Percentiles rank a stretch among this genome's conserved stretches.
Conservation (phyloP, 192 early-diverging fungal species). For the Podochytrium sp. region DNA sequence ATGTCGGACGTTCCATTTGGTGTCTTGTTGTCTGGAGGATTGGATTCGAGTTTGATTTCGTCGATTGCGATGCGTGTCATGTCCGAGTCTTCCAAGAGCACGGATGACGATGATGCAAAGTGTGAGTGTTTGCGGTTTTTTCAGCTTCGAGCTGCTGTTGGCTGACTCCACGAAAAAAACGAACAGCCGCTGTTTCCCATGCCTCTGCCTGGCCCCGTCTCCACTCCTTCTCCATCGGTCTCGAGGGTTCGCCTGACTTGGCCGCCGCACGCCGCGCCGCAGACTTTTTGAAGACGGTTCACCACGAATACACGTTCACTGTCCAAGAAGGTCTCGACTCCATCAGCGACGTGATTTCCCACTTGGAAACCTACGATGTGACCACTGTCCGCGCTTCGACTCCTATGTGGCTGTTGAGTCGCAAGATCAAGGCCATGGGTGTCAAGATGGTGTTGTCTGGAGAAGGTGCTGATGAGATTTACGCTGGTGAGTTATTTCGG, state of each 20-base stretch:
- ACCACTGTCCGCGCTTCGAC: conserved; percentile 97
- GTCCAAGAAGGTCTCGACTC: conserved; percentile 96
- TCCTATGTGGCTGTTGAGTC: conserved; percentile 98
- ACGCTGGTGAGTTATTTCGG: conserved; percentile 74
- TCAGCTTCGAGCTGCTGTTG: not conserved
- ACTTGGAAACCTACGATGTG: conserved; percentile 98
- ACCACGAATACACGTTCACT: conserved; percentile 97
- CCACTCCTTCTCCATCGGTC: conserved; percentile 97
- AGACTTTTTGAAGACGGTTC: conserved; percentile 85
- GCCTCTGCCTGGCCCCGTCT: conserved; percentile 78
- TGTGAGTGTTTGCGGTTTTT: conserved; percentile 35
- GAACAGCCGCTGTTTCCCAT: conserved; percentile 59
- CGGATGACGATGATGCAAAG: conserved; percentile 65
- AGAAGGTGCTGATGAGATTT: conserved; percentile 95
- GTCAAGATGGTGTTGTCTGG: conserved; percentile 99
- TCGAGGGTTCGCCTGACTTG: conserved; percentile 92
- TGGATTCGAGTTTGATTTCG: conserved; percentile 95
- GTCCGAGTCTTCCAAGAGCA: conserved; percentile 32
- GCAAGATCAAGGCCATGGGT: conserved; percentile 97
- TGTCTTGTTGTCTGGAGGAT: conserved; percentile 91
- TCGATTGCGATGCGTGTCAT: conserved; percentile 81
- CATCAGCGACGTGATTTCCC: conserved; percentile 92
- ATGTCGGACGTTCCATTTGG: conserved; percentile 99
- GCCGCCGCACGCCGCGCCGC: conserved; percentile 88
- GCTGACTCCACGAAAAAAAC: not conserved